These are phyloP conservation scores for Capsicum baccatum DNA, from an alignment of 257 asterid species.

Conservation along the genomic window DNA sequence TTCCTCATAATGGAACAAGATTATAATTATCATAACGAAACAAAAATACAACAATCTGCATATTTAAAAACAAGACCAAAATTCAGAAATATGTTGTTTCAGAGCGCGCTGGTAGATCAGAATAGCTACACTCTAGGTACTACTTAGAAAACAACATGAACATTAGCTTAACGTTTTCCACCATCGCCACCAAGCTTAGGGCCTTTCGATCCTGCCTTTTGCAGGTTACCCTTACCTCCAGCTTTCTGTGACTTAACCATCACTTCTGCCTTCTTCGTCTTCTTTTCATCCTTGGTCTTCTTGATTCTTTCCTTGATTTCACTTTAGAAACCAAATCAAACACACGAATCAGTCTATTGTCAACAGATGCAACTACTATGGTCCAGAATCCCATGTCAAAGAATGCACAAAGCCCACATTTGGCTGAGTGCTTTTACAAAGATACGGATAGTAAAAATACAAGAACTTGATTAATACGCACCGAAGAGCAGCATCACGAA, in stretches of 20 bases:
- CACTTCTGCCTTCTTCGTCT: conserved; percentile 58
- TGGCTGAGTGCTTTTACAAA: background rate
- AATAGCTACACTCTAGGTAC: background rate
- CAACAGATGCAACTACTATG: background rate
- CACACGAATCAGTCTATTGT: background rate
- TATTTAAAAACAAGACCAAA: background rate
- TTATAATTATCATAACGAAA: background rate
- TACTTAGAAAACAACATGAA: conserved; percentile 14
- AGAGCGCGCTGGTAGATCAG: background rate
- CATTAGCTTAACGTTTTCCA: conserved; percentile 47
- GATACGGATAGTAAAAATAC: too few species aligned
- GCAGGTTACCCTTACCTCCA: conserved; percentile 41
- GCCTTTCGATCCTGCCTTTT: conserved; percentile 48
- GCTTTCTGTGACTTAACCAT: conserved; percentile 48
- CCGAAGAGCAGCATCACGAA: conserved; percentile 59
- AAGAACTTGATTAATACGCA: background rate
- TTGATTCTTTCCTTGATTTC: conserved; percentile 60
- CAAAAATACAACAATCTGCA: background rate
- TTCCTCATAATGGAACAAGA: conserved; percentile 17
- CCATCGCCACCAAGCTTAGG: conserved; percentile 62
- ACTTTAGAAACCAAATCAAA: conserved; percentile 40
- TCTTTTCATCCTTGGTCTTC: conserved; percentile 61
- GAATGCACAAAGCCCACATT: background rate
- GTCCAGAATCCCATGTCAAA: background rate
- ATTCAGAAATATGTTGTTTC: conserved; percentile 21